Percentiles rank a stretch among this genome's conserved stretches.
Evolutionary conservation across 441 rosid species (phyloP).

Genomic region (Kokia cookei): DNA sequence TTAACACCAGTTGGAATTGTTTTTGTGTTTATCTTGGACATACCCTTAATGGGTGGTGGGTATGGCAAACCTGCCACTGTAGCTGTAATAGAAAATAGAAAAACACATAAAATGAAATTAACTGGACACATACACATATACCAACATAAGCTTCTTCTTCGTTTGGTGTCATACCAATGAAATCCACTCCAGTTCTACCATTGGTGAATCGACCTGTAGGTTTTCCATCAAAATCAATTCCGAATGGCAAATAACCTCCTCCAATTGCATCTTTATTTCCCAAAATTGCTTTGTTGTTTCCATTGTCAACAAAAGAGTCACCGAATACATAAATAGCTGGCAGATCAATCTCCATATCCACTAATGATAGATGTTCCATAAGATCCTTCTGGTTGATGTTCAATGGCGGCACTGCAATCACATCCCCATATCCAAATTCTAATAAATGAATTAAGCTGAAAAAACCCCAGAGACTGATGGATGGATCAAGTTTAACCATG

Average conservation of each 20-base stretch:
- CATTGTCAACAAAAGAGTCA: not conserved
- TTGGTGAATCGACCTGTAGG: not conserved
- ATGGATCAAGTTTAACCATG: not conserved
- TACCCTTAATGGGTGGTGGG: conserved; percentile 4
- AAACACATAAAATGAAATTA: not conserved
- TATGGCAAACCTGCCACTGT: conserved; percentile 13
- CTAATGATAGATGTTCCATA: not conserved
- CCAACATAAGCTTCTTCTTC: too few species aligned
- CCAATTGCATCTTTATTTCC: too few species aligned
- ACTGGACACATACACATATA: too few species aligned
- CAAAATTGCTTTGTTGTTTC: not conserved
- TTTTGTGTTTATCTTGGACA: not conserved
- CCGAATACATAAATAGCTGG: not conserved
- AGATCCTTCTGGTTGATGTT: not conserved
- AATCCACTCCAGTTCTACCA: not conserved
- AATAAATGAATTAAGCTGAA: not conserved
- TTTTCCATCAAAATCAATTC: conserved; percentile 2
- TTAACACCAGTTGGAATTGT: not conserved
- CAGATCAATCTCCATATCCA: not conserved
- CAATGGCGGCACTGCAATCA: not conserved
- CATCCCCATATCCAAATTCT: not conserved
- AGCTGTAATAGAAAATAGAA: not conserved
- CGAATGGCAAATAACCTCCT: not conserved
- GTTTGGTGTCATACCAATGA: not conserved
- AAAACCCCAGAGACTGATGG: not conserved